phyloP scores from a whole-genome alignment of 768 basidiomycete genomes.

The Boletus edulis region DNA sequence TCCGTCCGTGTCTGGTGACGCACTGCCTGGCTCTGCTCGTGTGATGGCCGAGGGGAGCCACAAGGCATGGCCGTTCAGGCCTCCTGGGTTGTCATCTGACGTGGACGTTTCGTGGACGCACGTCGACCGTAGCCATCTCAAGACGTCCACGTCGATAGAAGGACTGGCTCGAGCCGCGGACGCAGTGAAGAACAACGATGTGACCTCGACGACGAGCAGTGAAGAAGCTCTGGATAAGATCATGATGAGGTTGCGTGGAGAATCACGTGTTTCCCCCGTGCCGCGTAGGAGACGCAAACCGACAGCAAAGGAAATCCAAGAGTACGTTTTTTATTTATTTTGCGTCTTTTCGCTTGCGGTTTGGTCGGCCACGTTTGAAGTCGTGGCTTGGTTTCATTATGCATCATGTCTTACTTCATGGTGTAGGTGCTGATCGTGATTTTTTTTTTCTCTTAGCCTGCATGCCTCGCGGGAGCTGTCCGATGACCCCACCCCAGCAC shows the following conservation, averaged over 20 bases:
- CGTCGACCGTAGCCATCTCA: conserved; percentile 45
- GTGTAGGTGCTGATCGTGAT: conserved; percentile 2
- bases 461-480: conserved; percentile 44
- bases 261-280: no score
- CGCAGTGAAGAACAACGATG: conserved; percentile 46
- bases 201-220: conserved; percentile 41
- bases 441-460: conserved; percentile 44
- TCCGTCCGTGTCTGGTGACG: neutral
- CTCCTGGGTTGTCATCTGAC: conserved; percentile 31
- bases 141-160: conserved; percentile 9
- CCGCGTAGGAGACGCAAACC: no score
- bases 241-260: conserved; percentile 30
- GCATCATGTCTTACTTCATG: no score
- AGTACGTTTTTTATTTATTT: conserved; percentile 45
- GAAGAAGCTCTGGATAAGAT: conserved; percentile 18
- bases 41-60: neutral
- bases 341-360: neutral
- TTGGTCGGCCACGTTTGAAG: neutral
- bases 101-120: conserved; percentile 72
- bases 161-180: conserved; percentile 12
- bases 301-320: conserved; percentile 17
- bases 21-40: neutral
- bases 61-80: neutral
- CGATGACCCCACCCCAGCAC: conserved; percentile 52
- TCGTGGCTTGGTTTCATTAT: no score